Evolutionary conservation across 306 rosid genomes (phyloP), one percentile per base, ranked within the genome.

Genomic region (Inga leiocalycina): DNA sequence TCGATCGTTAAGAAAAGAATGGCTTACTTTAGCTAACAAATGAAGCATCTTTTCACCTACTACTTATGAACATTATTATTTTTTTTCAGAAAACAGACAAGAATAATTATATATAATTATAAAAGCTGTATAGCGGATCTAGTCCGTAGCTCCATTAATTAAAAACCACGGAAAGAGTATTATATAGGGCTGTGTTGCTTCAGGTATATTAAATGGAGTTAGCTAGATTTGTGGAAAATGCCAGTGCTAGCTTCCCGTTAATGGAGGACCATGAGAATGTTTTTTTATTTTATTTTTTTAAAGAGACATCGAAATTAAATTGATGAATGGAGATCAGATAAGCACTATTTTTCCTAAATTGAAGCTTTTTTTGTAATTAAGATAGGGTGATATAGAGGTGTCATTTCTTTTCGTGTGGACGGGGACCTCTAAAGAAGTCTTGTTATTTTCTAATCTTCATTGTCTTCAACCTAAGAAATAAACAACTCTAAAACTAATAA

Each of bases 371-470:
- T n/a, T 3, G 16, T 4, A 39, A 39, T 39, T 48, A 76, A 80
- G 51, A 76, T 69, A 81, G 54, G 75, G 61, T 77, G 52, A 56
- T 81, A 4, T 34, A 46, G 10, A 51, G 56, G 22, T 80, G 79
- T 19, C 46, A 71, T 49, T 35, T 80, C 66, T n/a, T 68, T 84
- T 59, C 34, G 61, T 30, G 84, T 81, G 82, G 64, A 27, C 61
- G 82, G 62, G 85, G 76, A 43, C 32, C 61, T 71, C 54, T 10
- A 71, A 85, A 56, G 78, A 39, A 74, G 71, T 46, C 32, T 44
- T 57, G 78, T 75, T 9, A 68, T 46, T 82, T 74, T 82, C 71
- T 70, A 64, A 43, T 59, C 44, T 79, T 75, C 81, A 79, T 77
- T 71, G 85, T 64, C 74, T 54, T 79, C 51, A 41, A 70, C 79